A percentile compares a stretch with the other conserved stretches of the same genome.
phyloP scores from a whole-genome alignment of 768 basidiomycete genomes.

The Agaricus blazei region DNA sequence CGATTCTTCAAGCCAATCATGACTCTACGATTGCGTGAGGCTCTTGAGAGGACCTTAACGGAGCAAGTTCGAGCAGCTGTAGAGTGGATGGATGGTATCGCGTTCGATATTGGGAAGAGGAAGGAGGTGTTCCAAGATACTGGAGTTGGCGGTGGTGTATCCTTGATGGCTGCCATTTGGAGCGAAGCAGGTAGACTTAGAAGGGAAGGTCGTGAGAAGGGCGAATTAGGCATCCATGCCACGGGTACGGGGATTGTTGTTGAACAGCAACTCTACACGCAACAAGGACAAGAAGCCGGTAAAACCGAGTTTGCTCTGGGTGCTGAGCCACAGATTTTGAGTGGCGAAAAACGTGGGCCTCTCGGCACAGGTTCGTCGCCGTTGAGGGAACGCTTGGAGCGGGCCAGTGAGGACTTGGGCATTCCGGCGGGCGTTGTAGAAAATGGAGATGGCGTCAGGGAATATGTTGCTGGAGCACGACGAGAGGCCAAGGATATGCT shows the following conservation, averaged over 20 bases:
- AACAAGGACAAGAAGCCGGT: slow-evolving; percentile 15
- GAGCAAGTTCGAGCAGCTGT: slow-evolving; percentile 48
- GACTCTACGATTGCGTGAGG: slow-evolving; percentile 49
- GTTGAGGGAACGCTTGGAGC: slow-evolving; percentile 28
- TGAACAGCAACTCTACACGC: slow-evolving; percentile 32
- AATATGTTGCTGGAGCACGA: slow-evolving; percentile 13
- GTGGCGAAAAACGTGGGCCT: slow-evolving; percentile 65
- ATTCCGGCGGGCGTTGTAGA: slow-evolving; percentile 16
- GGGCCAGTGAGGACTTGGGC: slow-evolving; percentile 25
- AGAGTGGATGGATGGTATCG: slow-evolving; percentile 49
- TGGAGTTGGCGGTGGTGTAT: slow-evolving; percentile 44
- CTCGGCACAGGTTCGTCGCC: slow-evolving; percentile 46
- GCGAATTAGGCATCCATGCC: slow-evolving; percentile 39
- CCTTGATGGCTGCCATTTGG: slow-evolving; percentile 60
- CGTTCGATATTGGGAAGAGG: slow-evolving; percentile 54
- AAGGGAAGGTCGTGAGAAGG: slow-evolving; percentile 28
- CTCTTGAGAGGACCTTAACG: slow-evolving; percentile 52
- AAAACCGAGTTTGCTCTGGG: slow-evolving; percentile 55
- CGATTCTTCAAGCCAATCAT: slow-evolving; percentile 62
- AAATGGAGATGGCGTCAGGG: slow-evolving; percentile 19
- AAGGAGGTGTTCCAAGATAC: slow-evolving; percentile 62
- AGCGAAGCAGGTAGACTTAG: slow-evolving; percentile 61
- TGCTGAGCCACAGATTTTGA: slow-evolving; percentile 67
- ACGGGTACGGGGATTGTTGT: slow-evolving; percentile 64
- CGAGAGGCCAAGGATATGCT: slow-evolving; percentile 22